A percentile compares a stretch with the other conserved stretches of the same genome.
phyloP scores from a whole-genome alignment of 2,329 filamentous ascomycete species.

The Blumeria graminis region DNA sequence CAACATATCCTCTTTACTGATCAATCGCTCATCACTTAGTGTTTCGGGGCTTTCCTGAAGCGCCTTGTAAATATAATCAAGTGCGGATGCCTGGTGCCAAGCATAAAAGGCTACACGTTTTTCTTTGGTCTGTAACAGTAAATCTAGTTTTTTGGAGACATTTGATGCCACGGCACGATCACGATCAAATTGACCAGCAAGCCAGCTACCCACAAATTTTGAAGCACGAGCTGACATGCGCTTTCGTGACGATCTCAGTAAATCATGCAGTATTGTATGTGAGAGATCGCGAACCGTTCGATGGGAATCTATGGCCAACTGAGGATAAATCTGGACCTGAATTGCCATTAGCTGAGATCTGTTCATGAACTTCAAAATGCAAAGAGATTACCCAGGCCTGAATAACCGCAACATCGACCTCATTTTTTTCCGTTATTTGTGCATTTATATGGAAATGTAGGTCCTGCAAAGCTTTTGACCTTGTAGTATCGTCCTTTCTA shows the following conservation, averaged over 20 bases:
- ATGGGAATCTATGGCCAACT: slow-evolving; percentile 71
- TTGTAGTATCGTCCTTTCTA: slow-evolving; percentile 85
- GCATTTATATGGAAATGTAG: slow-evolving; percentile 38
- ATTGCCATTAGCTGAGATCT: slow-evolving; percentile 1
- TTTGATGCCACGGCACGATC: slow-evolving; percentile 53
- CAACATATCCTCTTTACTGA: slow-evolving; percentile 62
- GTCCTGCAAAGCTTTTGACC: slow-evolving; percentile 75
- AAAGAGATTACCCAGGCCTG: slow-evolving; percentile 54
- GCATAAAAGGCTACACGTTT: slow-evolving; percentile 58
- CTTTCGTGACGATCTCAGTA: slow-evolving; percentile 44
- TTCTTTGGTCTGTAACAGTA: slow-evolving; percentile 55
- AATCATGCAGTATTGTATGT: slow-evolving; percentile 44
- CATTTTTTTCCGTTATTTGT: slow-evolving; percentile 29
- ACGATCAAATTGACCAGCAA: slow-evolving; percentile 68
- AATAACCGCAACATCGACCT: slow-evolving; percentile 57
- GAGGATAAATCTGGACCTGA: slow-evolving; percentile 66
- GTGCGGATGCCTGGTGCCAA: slow-evolving; percentile 55
- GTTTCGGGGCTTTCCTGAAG: slow-evolving; percentile 59
- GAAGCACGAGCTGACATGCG: slow-evolving; percentile 62
- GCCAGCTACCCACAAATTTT: slow-evolving; percentile 65
- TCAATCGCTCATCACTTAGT: slow-evolving; percentile 70
- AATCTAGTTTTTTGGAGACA: slow-evolving; percentile 51
- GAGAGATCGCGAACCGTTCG: slow-evolving; percentile 71
- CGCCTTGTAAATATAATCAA: slow-evolving; percentile 61
- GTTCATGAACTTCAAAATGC: background rate